A percentile compares a stretch with the other conserved stretches of the same genome.
These are phyloP conservation scores for Mortierella sp. DNA, from an alignment of 371 early-diverging fungal species.

Conservation along the genomic window DNA sequence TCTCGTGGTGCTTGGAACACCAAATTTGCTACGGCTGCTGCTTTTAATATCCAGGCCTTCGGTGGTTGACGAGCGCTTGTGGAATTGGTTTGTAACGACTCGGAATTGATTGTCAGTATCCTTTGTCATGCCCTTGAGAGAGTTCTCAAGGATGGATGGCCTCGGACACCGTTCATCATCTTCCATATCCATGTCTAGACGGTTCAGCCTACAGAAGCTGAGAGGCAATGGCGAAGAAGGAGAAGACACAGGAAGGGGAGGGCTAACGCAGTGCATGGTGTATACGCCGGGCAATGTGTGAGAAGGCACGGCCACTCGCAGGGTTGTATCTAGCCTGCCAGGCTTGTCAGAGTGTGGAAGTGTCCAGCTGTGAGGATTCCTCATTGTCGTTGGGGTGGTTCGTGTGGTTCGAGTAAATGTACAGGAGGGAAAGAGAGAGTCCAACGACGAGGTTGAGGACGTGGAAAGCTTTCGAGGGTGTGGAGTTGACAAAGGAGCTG, in stretches of 20 bases:
- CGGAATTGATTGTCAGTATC: neutral
- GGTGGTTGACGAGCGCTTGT: neutral
- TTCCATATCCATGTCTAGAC: neutral
- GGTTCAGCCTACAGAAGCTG: constrained; percentile 3
- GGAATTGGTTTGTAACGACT: neutral
- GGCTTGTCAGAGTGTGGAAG: constrained; percentile 11
- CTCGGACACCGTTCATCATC: neutral
- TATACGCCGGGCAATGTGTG: neutral
- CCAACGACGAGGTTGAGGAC: constrained; percentile 7
- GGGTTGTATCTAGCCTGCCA: constrained; percentile 6
- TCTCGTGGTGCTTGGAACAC: neutral
- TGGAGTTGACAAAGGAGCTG: neutral
- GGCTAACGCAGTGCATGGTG: neutral
- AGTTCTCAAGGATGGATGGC: too few species aligned
- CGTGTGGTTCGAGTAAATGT: neutral
- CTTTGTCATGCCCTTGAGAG: neutral
- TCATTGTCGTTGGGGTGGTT: neutral
- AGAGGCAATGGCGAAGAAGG: constrained; percentile 33
- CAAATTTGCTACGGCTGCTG: neutral
- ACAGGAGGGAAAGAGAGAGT: constrained; percentile 5
- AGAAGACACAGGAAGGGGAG: constrained; percentile 10
- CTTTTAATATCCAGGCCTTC: neutral
- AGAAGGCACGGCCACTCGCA: neutral
- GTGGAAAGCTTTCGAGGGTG: constrained; percentile 1
- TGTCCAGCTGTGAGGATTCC: constrained; percentile 9